Base-by-base conservation (phyloP, 306 rosid species). In the Benincasa hispida region DNA sequence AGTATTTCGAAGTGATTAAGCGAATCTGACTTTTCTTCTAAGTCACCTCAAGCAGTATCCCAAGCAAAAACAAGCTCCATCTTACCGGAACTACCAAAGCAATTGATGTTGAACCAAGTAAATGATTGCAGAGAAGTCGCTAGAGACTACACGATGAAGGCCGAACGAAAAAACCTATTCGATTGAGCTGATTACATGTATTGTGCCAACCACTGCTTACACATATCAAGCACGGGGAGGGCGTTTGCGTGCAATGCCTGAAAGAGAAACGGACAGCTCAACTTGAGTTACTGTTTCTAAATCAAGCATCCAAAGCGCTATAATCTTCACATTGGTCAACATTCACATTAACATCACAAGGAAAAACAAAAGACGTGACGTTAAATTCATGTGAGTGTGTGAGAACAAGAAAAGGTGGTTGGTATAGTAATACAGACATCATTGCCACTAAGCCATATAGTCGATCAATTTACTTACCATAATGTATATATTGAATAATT, bases 171-270 rank as follows among this genome's bases (percentile, higher is more conserved):
- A 39, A 54, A 45, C 27, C 32, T 63, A 69, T 68, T 70, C 77
- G 28, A 75, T 80, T 75, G 75, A 78, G 24, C 58, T 42, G 42
- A 55, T 83, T 87, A 94, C 98, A 94, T 91, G 85, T 89, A 90
- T 83, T 90, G 96, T 79, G 97, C 96, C 90, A 94, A 83, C 98
- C 98, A 94, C 75, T 94, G 98, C 85, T 94, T 94, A 84, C 98
- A 94, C 97, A 94, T 91, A 82, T 94, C 98, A 69, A 94, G 96
- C 81, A 94, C 98, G 1, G 97, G 96, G 81, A 91, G 98, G 8
- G 98, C 96, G 84, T 88, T 94, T 22, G 97, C 96, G 84, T 94
- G 98, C 73, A 91, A 83, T 67, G 97, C 98, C 98, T 94, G 91
- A 87, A 82, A 87, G 79, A 81, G 80, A 45, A 60, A 58, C 17